Conservation (phyloP, 257 asterid genomes). For the Rauvolfia tetraphylla region DNA sequence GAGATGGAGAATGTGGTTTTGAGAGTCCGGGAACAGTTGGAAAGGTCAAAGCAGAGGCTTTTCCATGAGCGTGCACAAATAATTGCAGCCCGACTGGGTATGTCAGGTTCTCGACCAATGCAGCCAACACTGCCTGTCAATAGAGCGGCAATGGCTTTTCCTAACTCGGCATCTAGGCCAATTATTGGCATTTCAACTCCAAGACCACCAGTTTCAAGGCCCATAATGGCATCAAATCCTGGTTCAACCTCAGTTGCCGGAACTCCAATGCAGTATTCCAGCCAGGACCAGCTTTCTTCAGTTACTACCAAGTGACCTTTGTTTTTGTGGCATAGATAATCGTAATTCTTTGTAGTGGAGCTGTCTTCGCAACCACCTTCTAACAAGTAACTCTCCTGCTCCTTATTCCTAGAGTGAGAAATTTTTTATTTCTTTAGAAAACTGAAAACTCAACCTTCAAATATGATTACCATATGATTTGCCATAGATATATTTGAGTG, state of each 20-base stretch:
- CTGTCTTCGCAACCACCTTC: conserved; percentile 21
- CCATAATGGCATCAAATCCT: conserved; percentile 52
- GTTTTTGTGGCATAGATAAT: conserved; percentile 1
- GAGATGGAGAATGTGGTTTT: conserved; percentile 74
- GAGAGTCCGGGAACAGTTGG: conserved; percentile 83
- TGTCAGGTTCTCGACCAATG: conserved; percentile 57
- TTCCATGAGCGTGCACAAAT: conserved; percentile 88
- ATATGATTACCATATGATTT: not conserved
- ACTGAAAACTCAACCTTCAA: not conserved
- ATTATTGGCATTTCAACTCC: conserved; percentile 51
- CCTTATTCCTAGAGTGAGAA: not conserved
- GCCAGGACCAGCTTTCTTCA: conserved; percentile 51
- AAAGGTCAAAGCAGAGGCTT: conserved; percentile 84
- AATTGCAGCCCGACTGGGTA: conserved; percentile 71
- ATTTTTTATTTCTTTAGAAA: not conserved
- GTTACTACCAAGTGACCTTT: conserved; percentile 53
- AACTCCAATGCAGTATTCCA: conserved; percentile 47
- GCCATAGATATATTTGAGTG: no score
- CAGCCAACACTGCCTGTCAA: conserved; percentile 50
- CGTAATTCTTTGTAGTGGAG: conserved; percentile 19
- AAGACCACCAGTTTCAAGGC: conserved; percentile 63
- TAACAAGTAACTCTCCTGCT: conserved; percentile 22
- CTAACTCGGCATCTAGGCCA: conserved; percentile 56
- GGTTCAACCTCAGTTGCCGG: conserved; percentile 55
- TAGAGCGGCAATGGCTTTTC: conserved; percentile 47